phyloP scores from a whole-genome alignment of 495 filamentous ascomycete genomes.

The Corynascus novoguineensis region DNA sequence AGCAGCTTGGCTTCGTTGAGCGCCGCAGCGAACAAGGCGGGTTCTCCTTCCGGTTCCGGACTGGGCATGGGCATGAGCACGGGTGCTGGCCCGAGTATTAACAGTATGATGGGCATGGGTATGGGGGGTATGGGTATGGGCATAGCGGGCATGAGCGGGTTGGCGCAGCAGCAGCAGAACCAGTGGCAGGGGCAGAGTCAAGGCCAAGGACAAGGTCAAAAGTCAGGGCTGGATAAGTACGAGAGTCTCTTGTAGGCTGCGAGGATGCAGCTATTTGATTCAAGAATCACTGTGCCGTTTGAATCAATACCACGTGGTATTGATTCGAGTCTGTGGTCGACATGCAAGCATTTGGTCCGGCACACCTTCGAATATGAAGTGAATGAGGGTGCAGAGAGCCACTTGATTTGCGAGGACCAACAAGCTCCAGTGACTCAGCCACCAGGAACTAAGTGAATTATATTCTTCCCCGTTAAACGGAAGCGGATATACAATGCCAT shows the following conservation, averaged over 20 bases:
- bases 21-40: neutral
- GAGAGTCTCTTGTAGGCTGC: conserved; percentile 62
- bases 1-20: conserved; percentile 9
- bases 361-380: no score
- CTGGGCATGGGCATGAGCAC: conserved; percentile 28
- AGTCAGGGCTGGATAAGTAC: conserved; percentile 68
- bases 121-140: conserved; percentile 9
- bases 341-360: no score
- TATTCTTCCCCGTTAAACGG: no score
- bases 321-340: no score
- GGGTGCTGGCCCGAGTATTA: conserved; percentile 22
- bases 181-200: conserved; percentile 24
- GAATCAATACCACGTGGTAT: no score
- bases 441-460: no score
- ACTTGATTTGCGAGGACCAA: no score
- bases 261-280: neutral
- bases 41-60: neutral
- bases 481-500: no score
- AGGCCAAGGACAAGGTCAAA: conserved; percentile 43
- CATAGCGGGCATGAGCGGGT: conserved; percentile 1
- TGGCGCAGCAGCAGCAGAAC: conserved; percentile 20
- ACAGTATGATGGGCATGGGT: conserved; percentile 12
- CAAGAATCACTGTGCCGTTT: no score
- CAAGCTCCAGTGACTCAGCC: no score
- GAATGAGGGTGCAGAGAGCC: no score